These are phyloP conservation scores for Ophiostoma pallidulum DNA, from an alignment of 2,329 filamentous ascomycete species.

Conservation along the genomic window DNA sequence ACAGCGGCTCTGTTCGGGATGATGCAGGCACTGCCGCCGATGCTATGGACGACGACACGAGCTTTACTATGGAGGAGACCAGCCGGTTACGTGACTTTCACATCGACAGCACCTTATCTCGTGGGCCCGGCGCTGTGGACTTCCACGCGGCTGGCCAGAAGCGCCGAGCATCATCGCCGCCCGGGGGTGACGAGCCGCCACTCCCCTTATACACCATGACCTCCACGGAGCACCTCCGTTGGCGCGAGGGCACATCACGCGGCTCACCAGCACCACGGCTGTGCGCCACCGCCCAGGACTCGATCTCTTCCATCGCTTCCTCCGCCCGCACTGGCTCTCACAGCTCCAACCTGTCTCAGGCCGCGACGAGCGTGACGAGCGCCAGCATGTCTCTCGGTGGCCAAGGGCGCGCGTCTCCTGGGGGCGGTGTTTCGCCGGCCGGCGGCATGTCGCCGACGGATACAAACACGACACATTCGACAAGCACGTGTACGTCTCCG, in stretches of 20 bases:
- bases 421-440: conserved; percentile 32
- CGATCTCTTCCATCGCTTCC: conserved; percentile 36
- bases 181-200: conserved; percentile 36
- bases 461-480: conserved; percentile 20
- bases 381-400: conserved; percentile 28
- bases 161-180: conserved; percentile 47
- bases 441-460: conserved; percentile 42
- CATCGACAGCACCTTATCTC: conserved; percentile 32
- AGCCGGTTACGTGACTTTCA: conserved; percentile 32
- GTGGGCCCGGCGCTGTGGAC: conserved; percentile 18
- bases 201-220: conserved; percentile 24
- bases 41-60: conserved; percentile 40
- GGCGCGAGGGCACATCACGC: conserved; percentile 39
- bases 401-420: conserved; percentile 36
- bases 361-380: conserved; percentile 33
- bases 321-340: conserved; percentile 39
- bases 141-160: conserved; percentile 40
- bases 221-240: conserved; percentile 36
- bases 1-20: conserved; percentile 36
- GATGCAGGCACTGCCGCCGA: conserved; percentile 37
- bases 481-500: conserved; percentile 34
- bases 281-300: conserved; percentile 35
- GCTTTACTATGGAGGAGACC: conserved; percentile 38
- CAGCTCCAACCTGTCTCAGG: conserved; percentile 36
- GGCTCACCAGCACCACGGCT: conserved; percentile 44